Evolutionary conservation across 2,329 filamentous ascomycete genomes (phyloP), one percentile per base, ranked within the genome.

Genomic region (Elsinoe batatas): DNA sequence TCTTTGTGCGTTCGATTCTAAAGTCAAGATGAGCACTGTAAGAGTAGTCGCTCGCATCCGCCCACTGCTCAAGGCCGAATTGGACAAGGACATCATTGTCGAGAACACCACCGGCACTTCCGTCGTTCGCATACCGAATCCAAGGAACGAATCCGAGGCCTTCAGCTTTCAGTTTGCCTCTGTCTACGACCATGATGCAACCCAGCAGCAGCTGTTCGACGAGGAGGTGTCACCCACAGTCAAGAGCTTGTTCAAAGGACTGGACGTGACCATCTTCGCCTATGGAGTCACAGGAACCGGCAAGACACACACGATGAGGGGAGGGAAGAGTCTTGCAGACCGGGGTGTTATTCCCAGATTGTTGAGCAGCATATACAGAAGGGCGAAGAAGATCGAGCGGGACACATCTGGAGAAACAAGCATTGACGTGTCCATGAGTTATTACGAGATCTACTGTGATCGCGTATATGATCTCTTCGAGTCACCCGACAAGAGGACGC

Each of bases 391-490:
- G 75, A 84, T 93, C 15, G 79, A 82, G 61, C 93, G 91, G 70
- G 90, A 95, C 64, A 80, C 83, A 1, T 76, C 78, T 3, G 87
- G 84, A 10, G 75, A 82, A 53, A 91, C 84, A 0, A 77, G 74
- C 1, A 87, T 94, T 18, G 75, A 81, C 7, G 88, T 95, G 13
- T 77, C 82, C 11, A 78, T 96, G 65, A 91, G 88, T 26, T 96
- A 96, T 72, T 95, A 95, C 72, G 91, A 96, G 69, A 95, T 96
- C 62, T 96, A 96, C 72, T 95, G 94, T 69, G 91, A 96, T 74
- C 91, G 91, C 68, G 90, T 95, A 17, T 95, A 85, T 65, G 91
- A 96, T 68, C 75, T 96, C 32, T 88, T 96, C 62, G 88, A 95
- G 68, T 77, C 89, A 0, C 86, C 84, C 0, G 91, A 96, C 69